Evolutionary conservation across 192 early-diverging fungal genomes (phyloP), one percentile per base, ranked within the genome.

Genomic region (Pilaira anomala): DNA sequence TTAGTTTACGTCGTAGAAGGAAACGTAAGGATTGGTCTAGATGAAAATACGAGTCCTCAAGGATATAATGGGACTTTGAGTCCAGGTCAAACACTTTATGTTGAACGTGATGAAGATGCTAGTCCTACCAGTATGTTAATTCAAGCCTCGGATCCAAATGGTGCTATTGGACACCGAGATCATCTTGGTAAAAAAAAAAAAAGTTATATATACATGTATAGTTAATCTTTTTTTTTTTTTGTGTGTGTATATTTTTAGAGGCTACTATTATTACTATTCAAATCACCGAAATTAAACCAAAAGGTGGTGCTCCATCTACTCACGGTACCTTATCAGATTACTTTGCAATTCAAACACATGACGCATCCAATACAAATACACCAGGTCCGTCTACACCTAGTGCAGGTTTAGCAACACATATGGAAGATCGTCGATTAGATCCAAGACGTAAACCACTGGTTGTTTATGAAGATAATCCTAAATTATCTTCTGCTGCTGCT

Each of bases 401-500:
- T 18, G 18, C 12, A 18, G 5, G 57, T 3, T 18, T 36, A 55
- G 53, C 14, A 16, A 28, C 2, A 33, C 48, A 22, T 57, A 50
- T 4, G 52, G 50, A 2, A 46, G 48, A n/a, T 40, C 48, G 59
- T 29, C 56, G 69, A 11, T 67, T 71, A 24, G 63, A 64, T 25
- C 80, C 76, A 0, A 18, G 51, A 57, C 80, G 82, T 14, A 60
- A 66, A n/a, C 83, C 83, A n/a, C 80, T 87, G 26, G 84, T 87
- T 14, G 77, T 87, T 16, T 87, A 76, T 45, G 85, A 85, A 40
- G 84, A 87, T 52, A n/a, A n/a, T n/a, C n/a, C n/a, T n/a, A n/a
- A n/a, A n/a, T n/a, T n/a, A n/a, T n/a, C n/a, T n/a, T n/a, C n/a
- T n/a, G n/a, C n/a, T n/a, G n/a, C n/a, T n/a, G n/a, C n/a, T n/a